These are phyloP conservation scores for Austroboletus eburneus DNA, from an alignment of 768 basidiomycete genomes.

Conservation along the genomic window DNA sequence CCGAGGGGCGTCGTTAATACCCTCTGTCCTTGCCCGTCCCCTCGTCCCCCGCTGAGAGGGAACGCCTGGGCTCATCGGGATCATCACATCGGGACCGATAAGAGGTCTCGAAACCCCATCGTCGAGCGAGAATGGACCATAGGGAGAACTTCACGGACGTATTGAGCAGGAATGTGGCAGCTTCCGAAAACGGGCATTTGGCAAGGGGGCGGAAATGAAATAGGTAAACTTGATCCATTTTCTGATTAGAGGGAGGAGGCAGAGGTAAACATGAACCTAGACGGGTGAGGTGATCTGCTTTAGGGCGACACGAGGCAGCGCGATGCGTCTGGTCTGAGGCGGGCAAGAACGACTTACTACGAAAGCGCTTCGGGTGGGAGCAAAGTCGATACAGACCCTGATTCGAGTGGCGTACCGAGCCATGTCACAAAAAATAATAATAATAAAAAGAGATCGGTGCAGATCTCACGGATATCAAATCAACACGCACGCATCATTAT, in stretches of 20 bases:
- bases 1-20: too few species aligned
- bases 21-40: not conserved
- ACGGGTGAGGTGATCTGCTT: conserved; percentile 13
- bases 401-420: conserved; percentile 6
- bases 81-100: conserved; percentile 21
- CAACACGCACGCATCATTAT: conserved; percentile 1
- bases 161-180: conserved; percentile 14
- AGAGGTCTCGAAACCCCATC: not conserved
- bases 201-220: conserved; percentile 32
- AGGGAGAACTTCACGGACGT: conserved; percentile 24
- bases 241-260: conserved; percentile 6
- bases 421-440: not conserved
- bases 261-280: conserved; percentile 5
- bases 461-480: conserved; percentile 17
- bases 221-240: conserved; percentile 18
- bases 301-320: conserved; percentile 18
- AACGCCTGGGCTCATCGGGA: conserved; percentile 7
- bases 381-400: not conserved
- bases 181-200: conserved; percentile 18
- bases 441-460: not conserved
- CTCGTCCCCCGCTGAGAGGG: not conserved
- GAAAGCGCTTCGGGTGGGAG: conserved; percentile 1
- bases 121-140: conserved; percentile 7
- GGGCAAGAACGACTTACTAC: not conserved
- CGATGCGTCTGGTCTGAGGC: conserved; percentile 13